Evolutionary conservation across 345 rosid genomes (phyloP).

Genomic region (Mallotus nudiflorus): DNA sequence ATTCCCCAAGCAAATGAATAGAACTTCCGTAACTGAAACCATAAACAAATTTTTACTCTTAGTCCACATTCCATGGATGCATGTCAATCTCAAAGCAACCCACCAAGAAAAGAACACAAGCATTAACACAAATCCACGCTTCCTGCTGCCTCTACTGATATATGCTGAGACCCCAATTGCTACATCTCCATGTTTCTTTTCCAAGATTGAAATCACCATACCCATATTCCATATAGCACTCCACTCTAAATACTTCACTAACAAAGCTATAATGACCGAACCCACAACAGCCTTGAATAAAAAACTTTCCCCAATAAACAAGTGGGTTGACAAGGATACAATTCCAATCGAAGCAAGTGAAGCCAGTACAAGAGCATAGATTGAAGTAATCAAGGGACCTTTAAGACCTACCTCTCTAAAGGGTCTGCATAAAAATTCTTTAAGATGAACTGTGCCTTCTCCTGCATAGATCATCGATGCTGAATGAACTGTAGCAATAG

Average conservation of each 20-base stretch:
- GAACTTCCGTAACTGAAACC: conserved; percentile 4
- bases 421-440: conserved; percentile 10
- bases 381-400: conserved; percentile 46
- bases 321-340: neutral
- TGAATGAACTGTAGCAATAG: conserved; percentile 26
- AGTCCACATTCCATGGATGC: conserved; percentile 19
- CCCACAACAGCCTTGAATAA: neutral
- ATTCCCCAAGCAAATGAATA: conserved; percentile 22
- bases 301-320: neutral
- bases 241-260: conserved; percentile 34
- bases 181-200: conserved; percentile 38
- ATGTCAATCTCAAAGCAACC: conserved; percentile 15
- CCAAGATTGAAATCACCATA: conserved; percentile 35
- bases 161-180: conserved; percentile 30
- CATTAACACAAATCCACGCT: conserved; percentile 22
- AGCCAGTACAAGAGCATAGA: conserved; percentile 29
- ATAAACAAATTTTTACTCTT: conserved; percentile 1
- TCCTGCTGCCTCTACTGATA: conserved; percentile 33
- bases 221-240: conserved; percentile 42
- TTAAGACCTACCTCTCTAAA: conserved; percentile 17
- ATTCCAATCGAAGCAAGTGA: conserved; percentile 10
- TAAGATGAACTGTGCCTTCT: conserved; percentile 10
- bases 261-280: neutral
- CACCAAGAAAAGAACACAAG: conserved; percentile 28
- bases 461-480: conserved; percentile 28